Evolutionary conservation across 2,329 filamentous ascomycete species (phyloP).

Genomic region (Phyllosticta capitalensis): DNA sequence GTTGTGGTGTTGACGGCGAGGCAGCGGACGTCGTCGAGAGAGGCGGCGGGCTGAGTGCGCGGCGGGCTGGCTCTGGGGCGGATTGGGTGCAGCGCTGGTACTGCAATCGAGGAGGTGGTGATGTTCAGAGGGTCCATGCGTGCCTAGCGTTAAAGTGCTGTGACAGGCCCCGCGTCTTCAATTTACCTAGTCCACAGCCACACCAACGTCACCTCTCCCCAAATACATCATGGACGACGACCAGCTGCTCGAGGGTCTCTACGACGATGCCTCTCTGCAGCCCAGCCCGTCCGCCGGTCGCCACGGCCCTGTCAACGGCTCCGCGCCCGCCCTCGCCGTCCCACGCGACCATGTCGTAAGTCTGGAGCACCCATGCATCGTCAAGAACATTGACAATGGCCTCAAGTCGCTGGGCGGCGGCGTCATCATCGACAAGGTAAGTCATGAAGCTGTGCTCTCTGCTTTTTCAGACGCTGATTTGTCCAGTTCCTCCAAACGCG

Average conservation of each 20-base stretch:
- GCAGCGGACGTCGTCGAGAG: no score
- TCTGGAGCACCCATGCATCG: slow-evolving; percentile 58
- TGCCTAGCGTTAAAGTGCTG: slow-evolving; percentile 3
- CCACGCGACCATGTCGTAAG: slow-evolving; percentile 46
- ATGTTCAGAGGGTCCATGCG: slow-evolving; percentile 3
- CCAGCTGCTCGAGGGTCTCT: slow-evolving; percentile 2
- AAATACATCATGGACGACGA: slow-evolving; percentile 4
- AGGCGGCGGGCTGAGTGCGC: not conserved
- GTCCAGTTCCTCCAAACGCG: slow-evolving; percentile 10
- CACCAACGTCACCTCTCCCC: not conserved
- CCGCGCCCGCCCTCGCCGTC: slow-evolving; percentile 40
- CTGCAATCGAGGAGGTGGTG: slow-evolving; percentile 9
- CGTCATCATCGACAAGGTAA: slow-evolving; percentile 44
- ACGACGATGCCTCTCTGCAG: not conserved
- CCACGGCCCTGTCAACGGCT: not conserved
- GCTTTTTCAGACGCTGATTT: not conserved
- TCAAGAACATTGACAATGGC: slow-evolving; percentile 55
- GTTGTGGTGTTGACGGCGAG: not conserved
- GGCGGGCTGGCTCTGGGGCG: not conserved
- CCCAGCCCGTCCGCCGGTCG: not conserved
- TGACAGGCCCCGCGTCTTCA: slow-evolving; percentile 2
- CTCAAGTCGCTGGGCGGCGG: slow-evolving; percentile 53
- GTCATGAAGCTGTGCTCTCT: slow-evolving; percentile 4
- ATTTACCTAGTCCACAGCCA: slow-evolving; percentile 1
- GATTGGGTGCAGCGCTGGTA: not conserved